Evolutionary conservation across 176 grass and related monocot species (phyloP).

Genomic region (bread wheat (Triticum aestivum)): DNA sequence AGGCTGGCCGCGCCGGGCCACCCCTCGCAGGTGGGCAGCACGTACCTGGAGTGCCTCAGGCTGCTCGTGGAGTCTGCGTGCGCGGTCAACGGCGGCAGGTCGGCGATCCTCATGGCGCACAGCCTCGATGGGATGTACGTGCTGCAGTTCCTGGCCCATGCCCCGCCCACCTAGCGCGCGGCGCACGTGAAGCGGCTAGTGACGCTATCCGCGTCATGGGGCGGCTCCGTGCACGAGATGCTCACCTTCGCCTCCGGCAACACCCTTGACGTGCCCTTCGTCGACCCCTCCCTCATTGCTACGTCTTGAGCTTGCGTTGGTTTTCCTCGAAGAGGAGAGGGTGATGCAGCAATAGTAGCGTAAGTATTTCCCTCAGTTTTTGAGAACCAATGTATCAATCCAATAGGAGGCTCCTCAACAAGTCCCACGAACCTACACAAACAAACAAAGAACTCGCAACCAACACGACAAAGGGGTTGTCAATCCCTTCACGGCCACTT

Average conservation of each 20-base stretch:
- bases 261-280: constrained; percentile 60
- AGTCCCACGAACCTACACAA: too few relatives aligned
- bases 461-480: too few relatives aligned
- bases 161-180: constrained; percentile 35
- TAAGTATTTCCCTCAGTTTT: too few relatives aligned
- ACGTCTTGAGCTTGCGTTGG: too few relatives aligned
- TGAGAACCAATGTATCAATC: too few relatives aligned
- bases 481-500: too few relatives aligned
- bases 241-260: constrained; percentile 68
- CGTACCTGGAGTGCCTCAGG: constrained; percentile 56
- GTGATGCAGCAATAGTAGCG: too few relatives aligned
- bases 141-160: constrained; percentile 66
- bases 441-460: too few relatives aligned
- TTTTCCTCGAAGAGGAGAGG: too few relatives aligned
- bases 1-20: constrained; percentile 63
- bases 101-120: constrained; percentile 71
- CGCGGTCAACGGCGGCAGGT: constrained; percentile 43
- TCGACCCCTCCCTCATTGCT: constrained; percentile 33
- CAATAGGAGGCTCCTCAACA: too few relatives aligned
- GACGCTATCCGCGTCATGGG: constrained; percentile 69
- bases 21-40: constrained; percentile 49
- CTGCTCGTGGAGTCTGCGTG: constrained; percentile 56
- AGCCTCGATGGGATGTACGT: constrained; percentile 73
- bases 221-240: constrained; percentile 69
- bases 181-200: constrained; percentile 59